Evolutionary conservation across 331 rosid species (phyloP), one percentile per base, ranked within the genome.

Genomic region (Stylosanthes scabra): DNA sequence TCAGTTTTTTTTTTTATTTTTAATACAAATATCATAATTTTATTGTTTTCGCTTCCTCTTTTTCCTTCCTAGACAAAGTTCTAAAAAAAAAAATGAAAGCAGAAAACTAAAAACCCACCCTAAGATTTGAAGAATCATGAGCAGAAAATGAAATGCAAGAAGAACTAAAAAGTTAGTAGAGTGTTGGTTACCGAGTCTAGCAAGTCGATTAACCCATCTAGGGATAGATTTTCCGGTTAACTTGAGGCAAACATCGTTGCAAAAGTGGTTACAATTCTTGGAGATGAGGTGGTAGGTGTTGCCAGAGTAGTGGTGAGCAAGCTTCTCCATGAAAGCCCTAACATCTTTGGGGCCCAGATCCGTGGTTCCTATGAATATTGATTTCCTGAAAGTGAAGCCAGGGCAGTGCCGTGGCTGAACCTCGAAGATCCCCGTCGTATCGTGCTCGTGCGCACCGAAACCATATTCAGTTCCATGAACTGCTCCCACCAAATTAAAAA

Each of bases 151-250:
- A 31, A 31, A 31, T 31, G 37, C 37, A 31, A 31, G 37, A 31
- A 31, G 52, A 34, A 47, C n/a, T n/a, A n/a, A n/a, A n/a, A n/a
- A n/a, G n/a, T n/a, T n/a, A n/a, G n/a, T n/a, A n/a, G n/a, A n/a
- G 13, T 37, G 79, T 16, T 42, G 14, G 72, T 86, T 77, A 94
- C 99, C 99, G 4, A 94, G 96, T 47, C 97, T 86, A 63, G 99
- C 99, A 31, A 94, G 99, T 16, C 99, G 91, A 78, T 94, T 94
- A 1, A 94, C 93, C 99, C 99, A 94, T 3, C 93, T 81, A 40
- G 99, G 99, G 74, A 94, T 91, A 6, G 93, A 86, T 56, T 81
- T 90, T 66, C 91, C 87, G 0, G 93, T 85, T 74, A 94, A 81
- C 64, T 68, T 88, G 77, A 84, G 34, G 61, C 89, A 94, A 69